Conservation (phyloP, 768 basidiomycete species). For the Dacryopinax primogenitus region DNA sequence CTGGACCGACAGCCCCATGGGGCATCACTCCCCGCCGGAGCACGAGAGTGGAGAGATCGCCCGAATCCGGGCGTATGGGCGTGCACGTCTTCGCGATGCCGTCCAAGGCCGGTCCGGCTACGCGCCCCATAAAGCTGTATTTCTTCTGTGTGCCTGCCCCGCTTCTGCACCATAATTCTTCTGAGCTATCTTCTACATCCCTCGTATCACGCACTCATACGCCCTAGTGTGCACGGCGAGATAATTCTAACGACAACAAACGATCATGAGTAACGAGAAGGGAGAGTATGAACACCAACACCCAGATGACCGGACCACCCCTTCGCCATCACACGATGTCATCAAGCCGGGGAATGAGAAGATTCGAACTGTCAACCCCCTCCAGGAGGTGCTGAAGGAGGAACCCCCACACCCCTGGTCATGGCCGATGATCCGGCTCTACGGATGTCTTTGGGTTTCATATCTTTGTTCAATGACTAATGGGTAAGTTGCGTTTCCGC, state of each 20-base stretch:
- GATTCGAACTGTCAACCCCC: neutral
- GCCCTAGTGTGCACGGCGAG: neutral
- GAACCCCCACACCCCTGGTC: slow-evolving; percentile 13
- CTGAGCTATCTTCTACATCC: neutral
- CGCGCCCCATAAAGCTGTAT: neutral
- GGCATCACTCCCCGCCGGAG: neutral
- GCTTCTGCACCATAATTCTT: neutral
- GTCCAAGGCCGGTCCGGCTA: neutral
- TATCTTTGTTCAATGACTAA: slow-evolving; percentile 25
- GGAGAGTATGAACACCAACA: neutral
- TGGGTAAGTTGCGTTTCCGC: slow-evolving; percentile 9
- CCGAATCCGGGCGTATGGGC: neutral
- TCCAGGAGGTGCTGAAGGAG: slow-evolving; percentile 11
- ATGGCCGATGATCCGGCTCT: slow-evolving; percentile 11
- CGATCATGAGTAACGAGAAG: neutral
- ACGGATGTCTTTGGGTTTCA: slow-evolving; percentile 20
- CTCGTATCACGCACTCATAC: neutral
- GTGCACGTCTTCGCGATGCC: neutral
- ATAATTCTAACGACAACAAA: neutral
- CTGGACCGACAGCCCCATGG: slow-evolving; percentile 1
- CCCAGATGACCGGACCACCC: neutral
- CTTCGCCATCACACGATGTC: neutral
- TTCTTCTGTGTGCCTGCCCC: neutral
- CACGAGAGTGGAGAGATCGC: neutral
- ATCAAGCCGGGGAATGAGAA: neutral